These are phyloP conservation scores for Penicillium fuscoglaucum DNA, from an alignment of 2,329 filamentous ascomycete species.

Conservation along the genomic window DNA sequence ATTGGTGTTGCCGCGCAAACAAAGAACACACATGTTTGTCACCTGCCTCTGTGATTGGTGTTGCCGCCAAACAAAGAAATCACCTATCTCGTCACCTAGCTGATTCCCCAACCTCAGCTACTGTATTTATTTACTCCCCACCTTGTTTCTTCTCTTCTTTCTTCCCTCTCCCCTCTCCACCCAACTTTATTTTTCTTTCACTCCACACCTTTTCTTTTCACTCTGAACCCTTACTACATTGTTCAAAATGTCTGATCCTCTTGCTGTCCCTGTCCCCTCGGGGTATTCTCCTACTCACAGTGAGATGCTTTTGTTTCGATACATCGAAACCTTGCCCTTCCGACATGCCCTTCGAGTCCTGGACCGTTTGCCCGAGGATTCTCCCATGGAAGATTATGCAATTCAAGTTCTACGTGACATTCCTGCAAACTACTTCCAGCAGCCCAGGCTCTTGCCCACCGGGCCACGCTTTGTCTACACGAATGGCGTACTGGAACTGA, in stretches of 20 bases:
- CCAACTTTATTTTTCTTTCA: not conserved
- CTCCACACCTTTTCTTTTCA: not conserved
- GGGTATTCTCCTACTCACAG: not conserved
- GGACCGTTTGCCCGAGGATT: not conserved
- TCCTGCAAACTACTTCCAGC: not conserved
- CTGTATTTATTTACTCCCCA: not conserved
- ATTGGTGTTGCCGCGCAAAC: constrained; percentile 3
- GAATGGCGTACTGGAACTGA: not conserved
- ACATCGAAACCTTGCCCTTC: not conserved
- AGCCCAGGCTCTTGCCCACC: not conserved
- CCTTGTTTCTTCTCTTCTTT: constrained; percentile 1
- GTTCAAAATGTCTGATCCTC: not conserved
- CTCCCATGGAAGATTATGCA: not conserved
- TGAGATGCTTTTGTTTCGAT: constrained; percentile 1
- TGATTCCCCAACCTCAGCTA: not conserved
- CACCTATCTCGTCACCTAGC: not conserved
- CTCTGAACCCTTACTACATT: not conserved
- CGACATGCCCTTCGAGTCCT: not conserved
- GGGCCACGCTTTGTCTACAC: not conserved
- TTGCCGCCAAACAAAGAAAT: constrained; percentile 4
- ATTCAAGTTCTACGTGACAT: not conserved
- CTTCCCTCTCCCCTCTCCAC: not conserved
- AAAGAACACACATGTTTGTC: constrained; percentile 2
- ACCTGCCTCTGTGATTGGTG: not conserved
- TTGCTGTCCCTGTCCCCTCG: not conserved